Evolutionary conservation across 441 rosid species (phyloP).

Genomic region (Capsella rubella): DNA sequence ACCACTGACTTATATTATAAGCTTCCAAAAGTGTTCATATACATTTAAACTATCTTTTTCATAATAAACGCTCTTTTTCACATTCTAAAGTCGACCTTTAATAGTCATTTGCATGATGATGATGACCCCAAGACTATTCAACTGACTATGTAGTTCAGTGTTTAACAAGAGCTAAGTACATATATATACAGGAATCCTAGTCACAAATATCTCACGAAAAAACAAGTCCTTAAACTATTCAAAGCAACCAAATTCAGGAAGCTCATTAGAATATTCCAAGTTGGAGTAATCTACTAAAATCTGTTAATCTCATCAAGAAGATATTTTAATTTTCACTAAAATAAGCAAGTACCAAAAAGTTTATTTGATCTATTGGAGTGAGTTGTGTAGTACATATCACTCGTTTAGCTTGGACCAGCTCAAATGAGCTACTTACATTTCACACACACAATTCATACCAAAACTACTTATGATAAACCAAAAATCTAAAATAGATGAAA

Average conservation of each 20-base stretch:
- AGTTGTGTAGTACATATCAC: slow-evolving; percentile 15
- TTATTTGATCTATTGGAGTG: slow-evolving; percentile 20
- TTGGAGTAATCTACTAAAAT: slow-evolving; percentile 13
- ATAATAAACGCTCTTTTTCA: background rate
- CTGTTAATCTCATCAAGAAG: background rate
- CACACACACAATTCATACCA: slow-evolving; percentile 26
- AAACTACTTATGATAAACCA: slow-evolving; percentile 18
- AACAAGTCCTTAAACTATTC: background rate
- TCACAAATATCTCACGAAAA: slow-evolving; percentile 11
- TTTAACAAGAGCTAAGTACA: background rate
- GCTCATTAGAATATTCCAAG: slow-evolving; percentile 5
- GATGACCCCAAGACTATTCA: background rate
- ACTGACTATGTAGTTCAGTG: background rate
- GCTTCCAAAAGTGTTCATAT: background rate
- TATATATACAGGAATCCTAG: background rate
- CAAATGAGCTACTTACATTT: slow-evolving; percentile 29
- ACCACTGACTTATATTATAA: background rate
- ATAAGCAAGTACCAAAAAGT: background rate
- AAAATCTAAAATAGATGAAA: slow-evolving; percentile 5
- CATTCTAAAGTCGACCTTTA: background rate
- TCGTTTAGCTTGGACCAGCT: slow-evolving; percentile 8
- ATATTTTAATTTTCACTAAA: slow-evolving; percentile 10
- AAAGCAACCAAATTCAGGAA: slow-evolving; percentile 5
- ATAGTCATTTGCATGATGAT: background rate
- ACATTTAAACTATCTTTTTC: background rate